phyloP scores from a whole-genome alignment of 768 basidiomycete genomes.

The Piloderma croceum region DNA sequence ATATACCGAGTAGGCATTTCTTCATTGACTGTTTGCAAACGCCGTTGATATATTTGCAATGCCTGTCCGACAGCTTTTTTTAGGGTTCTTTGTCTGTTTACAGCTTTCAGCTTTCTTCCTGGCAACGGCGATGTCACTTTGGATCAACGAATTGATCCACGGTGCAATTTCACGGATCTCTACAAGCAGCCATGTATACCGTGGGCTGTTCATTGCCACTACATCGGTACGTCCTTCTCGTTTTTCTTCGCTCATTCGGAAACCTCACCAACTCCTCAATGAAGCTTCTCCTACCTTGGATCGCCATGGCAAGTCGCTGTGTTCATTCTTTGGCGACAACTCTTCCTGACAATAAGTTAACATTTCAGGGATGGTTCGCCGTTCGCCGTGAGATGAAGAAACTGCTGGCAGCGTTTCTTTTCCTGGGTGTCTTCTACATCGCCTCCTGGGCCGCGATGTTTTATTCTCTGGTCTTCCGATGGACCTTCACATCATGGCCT shows the following conservation, averaged over 20 bases:
- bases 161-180: slow-evolving; percentile 31
- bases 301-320: slow-evolving; percentile 33
- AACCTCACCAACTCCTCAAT: neutral
- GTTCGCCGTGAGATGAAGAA: slow-evolving; percentile 38
- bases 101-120: slow-evolving; percentile 48
- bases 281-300: slow-evolving; percentile 44
- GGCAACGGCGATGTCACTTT: slow-evolving; percentile 39
- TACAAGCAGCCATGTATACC: slow-evolving; percentile 32
- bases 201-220: slow-evolving; percentile 33
- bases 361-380: slow-evolving; percentile 42
- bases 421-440: slow-evolving; percentile 38
- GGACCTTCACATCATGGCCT: slow-evolving; percentile 27
- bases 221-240: slow-evolving; percentile 20
- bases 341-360: neutral
- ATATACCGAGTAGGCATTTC: slow-evolving; percentile 39
- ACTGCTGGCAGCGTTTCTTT: slow-evolving; percentile 16
- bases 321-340: neutral
- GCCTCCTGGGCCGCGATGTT: slow-evolving; percentile 10
- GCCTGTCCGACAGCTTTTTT: slow-evolving; percentile 39
- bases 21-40: neutral
- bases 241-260: neutral
- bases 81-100: slow-evolving; percentile 42
- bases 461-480: slow-evolving; percentile 22
- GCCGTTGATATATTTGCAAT: slow-evolving; percentile 1
- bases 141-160: slow-evolving; percentile 43